Conservation (phyloP, 768 basidiomycete species). For the Termitomyces eurrhizus region DNA sequence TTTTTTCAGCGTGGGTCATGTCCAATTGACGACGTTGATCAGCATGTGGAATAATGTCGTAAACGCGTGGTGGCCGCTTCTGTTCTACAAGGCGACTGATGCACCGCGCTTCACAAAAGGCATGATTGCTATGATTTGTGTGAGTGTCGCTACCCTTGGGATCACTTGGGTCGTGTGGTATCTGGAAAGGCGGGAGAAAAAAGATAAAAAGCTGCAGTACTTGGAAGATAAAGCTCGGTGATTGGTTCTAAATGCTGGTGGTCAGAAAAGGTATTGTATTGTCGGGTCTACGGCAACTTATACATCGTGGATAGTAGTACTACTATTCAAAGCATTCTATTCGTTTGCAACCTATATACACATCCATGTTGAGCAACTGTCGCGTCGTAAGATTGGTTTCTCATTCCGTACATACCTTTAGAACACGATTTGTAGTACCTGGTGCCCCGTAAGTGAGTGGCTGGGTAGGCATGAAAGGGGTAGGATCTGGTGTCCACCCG, state of each 20-base stretch:
- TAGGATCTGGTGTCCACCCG: slow-evolving; percentile 5
- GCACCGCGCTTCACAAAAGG: slow-evolving; percentile 66
- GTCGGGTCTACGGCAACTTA: neutral
- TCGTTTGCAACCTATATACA: slow-evolving; percentile 6
- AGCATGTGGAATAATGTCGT: slow-evolving; percentile 70
- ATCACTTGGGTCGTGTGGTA: slow-evolving; percentile 56
- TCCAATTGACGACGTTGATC: neutral
- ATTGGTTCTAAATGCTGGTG: neutral
- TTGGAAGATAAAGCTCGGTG: slow-evolving; percentile 1
- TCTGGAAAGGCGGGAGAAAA: slow-evolving; percentile 37
- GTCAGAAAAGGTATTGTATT: neutral
- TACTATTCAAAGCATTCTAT: neutral
- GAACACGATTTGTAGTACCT: neutral
- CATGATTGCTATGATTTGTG: slow-evolving; percentile 65
- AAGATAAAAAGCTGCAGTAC: slow-evolving; percentile 1
- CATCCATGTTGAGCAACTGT: neutral
- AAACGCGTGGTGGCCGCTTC: slow-evolving; percentile 67
- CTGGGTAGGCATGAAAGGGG: slow-evolving; percentile 7
- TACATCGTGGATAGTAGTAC: too few relatives aligned
- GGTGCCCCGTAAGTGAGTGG: neutral
- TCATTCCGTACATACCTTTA: slow-evolving; percentile 6
- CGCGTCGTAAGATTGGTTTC: neutral
- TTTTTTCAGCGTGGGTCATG: neutral
- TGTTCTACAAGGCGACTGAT: slow-evolving; percentile 72
- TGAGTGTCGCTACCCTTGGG: slow-evolving; percentile 49